A percentile compares a stretch with the other conserved stretches of the same genome.
Conservation (phyloP, 805 yeast genomes). For the Teunomyces tritomae region DNA sequence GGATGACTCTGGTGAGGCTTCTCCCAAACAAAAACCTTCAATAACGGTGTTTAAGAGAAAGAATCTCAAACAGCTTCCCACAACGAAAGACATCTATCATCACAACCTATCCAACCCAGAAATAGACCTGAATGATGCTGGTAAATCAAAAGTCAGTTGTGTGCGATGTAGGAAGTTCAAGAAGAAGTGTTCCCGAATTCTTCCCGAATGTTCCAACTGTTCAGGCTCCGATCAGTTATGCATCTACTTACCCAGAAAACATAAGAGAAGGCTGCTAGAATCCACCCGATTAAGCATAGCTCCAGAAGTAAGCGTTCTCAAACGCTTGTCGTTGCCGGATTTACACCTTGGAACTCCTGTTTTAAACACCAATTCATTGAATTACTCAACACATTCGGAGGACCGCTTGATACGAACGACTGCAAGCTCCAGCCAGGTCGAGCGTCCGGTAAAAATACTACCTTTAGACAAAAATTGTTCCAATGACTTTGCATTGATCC, state of each 20-base stretch:
- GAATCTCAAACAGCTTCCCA: conserved; percentile 14
- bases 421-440: not conserved
- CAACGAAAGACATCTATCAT: conserved; percentile 20
- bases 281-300: not conserved
- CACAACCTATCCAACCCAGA: conserved; percentile 17
- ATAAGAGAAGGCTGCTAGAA: conserved; percentile 6
- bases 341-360: not conserved
- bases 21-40: conserved; percentile 6
- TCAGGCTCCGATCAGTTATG: conserved; percentile 29
- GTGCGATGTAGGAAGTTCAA: conserved; percentile 30
- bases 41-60: conserved; percentile 31
- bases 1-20: not conserved
- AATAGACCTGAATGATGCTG: conserved; percentile 16
- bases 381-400: not conserved
- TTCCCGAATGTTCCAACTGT: conserved; percentile 33
- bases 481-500: conserved; percentile 8
- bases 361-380: not conserved
- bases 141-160: conserved; percentile 26
- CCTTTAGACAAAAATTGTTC: not conserved
- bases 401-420: not conserved
- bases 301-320: not conserved
- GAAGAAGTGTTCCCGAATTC: conserved; percentile 28
- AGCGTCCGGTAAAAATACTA: not conserved
- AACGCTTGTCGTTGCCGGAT: not conserved
- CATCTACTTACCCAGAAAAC: conserved; percentile 20